Conservation (phyloP, 441 rosid species). For the Croton setiger region DNA sequence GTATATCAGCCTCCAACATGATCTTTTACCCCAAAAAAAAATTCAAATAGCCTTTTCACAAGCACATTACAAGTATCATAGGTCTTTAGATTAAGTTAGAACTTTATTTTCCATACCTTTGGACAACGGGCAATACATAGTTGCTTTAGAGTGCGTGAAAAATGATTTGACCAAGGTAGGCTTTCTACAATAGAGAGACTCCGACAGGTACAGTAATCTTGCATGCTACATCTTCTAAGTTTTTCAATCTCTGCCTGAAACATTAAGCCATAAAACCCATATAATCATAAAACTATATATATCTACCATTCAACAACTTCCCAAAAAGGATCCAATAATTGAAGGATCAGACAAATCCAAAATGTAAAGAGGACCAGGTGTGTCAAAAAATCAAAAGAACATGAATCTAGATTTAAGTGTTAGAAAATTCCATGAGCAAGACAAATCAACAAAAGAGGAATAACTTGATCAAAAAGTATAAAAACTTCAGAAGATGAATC, state of each 20-base stretch:
- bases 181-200: slow-evolving; percentile 35
- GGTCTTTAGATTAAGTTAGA: not conserved
- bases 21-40: too few species aligned
- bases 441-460: not conserved
- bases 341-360: slow-evolving; percentile 1
- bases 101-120: slow-evolving; percentile 42
- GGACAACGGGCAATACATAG: slow-evolving; percentile 68
- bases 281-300: not conserved
- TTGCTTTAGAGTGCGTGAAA: slow-evolving; percentile 53
- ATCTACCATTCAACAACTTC: not conserved
- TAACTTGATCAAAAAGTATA: not conserved
- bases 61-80: not conserved
- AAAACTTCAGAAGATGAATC: not conserved
- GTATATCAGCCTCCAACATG: not conserved
- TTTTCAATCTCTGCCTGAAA: slow-evolving; percentile 48
- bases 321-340: not conserved
- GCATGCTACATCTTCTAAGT: slow-evolving; percentile 49
- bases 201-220: slow-evolving; percentile 60
- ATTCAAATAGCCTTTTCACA: not conserved
- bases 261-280: slow-evolving; percentile 15
- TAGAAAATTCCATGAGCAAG: slow-evolving; percentile 1
- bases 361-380: not conserved
- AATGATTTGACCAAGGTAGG: slow-evolving; percentile 74
- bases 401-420: not conserved
- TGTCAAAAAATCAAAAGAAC: not conserved